Evolutionary conservation across 495 filamentous ascomycete species (phyloP).

Genomic region (Sordaria brevicollis): DNA sequence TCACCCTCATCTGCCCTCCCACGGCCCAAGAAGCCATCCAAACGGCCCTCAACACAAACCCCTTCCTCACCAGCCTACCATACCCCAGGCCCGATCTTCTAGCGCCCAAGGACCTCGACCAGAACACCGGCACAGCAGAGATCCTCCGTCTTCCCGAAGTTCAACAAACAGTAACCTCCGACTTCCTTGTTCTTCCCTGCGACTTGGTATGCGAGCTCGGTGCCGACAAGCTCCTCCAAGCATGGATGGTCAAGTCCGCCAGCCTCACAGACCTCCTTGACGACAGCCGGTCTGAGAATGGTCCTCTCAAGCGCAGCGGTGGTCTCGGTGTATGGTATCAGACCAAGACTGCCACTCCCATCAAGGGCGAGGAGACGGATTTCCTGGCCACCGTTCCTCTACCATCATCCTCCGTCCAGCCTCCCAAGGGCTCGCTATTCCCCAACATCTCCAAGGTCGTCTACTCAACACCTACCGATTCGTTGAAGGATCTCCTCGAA

Average conservation of each 20-base stretch:
- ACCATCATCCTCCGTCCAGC: constrained; percentile 41
- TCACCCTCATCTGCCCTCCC: constrained; percentile 73
- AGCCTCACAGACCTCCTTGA: constrained; percentile 43
- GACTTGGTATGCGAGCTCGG: constrained; percentile 88
- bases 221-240: constrained; percentile 67
- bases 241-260: constrained; percentile 82
- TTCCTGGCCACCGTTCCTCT: constrained; percentile 69
- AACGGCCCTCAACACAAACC: constrained; percentile 74
- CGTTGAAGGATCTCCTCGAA: constrained; percentile 68
- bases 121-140: constrained; percentile 79
- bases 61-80: constrained; percentile 72
- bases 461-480: constrained; percentile 70
- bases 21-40: constrained; percentile 59
- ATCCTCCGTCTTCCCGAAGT: constrained; percentile 75
- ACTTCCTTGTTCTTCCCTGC: constrained; percentile 88
- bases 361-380: constrained; percentile 87
- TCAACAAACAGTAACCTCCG: constrained; percentile 56
- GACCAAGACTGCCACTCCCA: constrained; percentile 61
- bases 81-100: constrained; percentile 64
- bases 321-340: constrained; percentile 83
- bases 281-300: constrained; percentile 21
- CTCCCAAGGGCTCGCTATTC: constrained; percentile 50
- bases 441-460: constrained; percentile 55
- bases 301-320: constrained; percentile 41
- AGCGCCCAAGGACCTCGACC: constrained; percentile 57